phyloP scores from a whole-genome alignment of 768 basidiomycete species.

The Trametes meyenii region DNA sequence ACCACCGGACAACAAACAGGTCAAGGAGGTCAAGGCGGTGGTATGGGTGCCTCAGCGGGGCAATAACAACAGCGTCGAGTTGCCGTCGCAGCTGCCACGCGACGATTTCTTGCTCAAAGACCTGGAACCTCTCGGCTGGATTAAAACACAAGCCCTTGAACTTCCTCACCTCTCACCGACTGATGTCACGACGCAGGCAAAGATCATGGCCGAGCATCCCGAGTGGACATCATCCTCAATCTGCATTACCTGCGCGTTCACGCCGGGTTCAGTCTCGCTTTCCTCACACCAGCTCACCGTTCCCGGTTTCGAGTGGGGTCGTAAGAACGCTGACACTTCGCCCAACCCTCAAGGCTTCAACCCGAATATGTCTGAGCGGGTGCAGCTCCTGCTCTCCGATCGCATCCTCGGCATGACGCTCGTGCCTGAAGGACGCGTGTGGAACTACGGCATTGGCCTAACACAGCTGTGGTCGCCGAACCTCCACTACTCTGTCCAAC shows the following conservation, averaged over 20 bases:
- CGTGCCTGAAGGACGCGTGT: constrained; percentile 90
- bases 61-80: constrained; percentile 91
- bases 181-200: constrained; percentile 93
- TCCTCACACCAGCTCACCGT: constrained; percentile 91
- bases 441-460: constrained; percentile 96
- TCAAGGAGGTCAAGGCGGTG: constrained; percentile 98
- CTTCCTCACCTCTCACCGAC: constrained; percentile 89
- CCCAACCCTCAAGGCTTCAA: constrained; percentile 92
- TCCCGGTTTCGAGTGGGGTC: constrained; percentile 96
- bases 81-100: constrained; percentile 87
- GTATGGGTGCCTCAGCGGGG: constrained; percentile 99
- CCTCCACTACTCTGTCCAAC: constrained; percentile 76
- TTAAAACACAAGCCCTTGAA: constrained; percentile 95
- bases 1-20: constrained; percentile 95
- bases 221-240: constrained; percentile 95
- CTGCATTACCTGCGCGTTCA: constrained; percentile 93
- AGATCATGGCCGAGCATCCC: constrained; percentile 94
- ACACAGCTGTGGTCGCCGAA: constrained; percentile 90
- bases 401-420: constrained; percentile 95
- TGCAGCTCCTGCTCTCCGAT: constrained; percentile 91
- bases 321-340: constrained; percentile 88
- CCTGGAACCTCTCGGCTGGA: constrained; percentile 92
- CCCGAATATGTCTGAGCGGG: constrained; percentile 97
- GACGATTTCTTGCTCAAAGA: constrained; percentile 96
- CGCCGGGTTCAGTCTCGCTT: constrained; percentile 95